phyloP scores from a whole-genome alignment of 345 rosid species.

The Lepidium aucheri region DNA sequence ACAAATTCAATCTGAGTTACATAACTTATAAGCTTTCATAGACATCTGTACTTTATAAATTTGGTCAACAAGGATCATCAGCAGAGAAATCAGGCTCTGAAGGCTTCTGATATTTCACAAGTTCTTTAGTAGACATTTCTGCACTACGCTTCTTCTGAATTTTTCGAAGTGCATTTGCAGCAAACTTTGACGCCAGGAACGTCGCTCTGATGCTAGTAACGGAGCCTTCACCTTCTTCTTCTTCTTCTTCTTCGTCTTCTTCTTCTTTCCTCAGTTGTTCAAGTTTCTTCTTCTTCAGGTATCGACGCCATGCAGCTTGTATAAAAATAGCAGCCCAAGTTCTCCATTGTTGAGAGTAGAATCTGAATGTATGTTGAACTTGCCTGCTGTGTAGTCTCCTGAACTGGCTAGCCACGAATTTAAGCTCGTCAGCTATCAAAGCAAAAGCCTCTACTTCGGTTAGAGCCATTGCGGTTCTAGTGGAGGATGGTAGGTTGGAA shows the following conservation, averaged over 20 bases:
- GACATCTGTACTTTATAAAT: neutral
- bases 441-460: slow-evolving; percentile 94
- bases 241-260: slow-evolving; percentile 52
- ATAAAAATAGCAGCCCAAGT: slow-evolving; percentile 99
- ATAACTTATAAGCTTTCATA: neutral
- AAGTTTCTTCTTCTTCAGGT: slow-evolving; percentile 65
- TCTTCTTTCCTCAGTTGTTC: slow-evolving; percentile 72
- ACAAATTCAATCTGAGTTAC: neutral
- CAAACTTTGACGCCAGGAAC: slow-evolving; percentile 77
- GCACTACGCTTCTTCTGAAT: slow-evolving; percentile 58
- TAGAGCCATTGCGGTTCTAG: slow-evolving; percentile 81
- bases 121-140: slow-evolving; percentile 59
- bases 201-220: slow-evolving; percentile 78
- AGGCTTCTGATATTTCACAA: slow-evolving; percentile 81
- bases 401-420: slow-evolving; percentile 92
- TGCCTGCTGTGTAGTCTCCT: slow-evolving; percentile 92
- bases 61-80: slow-evolving; percentile 39
- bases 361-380: slow-evolving; percentile 93
- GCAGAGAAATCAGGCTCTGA: slow-evolving; percentile 93
- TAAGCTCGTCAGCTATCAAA: slow-evolving; percentile 76
- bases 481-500: slow-evolving; percentile 88
- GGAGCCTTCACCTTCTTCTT: slow-evolving; percentile 43
- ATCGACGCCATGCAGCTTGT: slow-evolving; percentile 95
- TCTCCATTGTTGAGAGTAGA: slow-evolving; percentile 96
- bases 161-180: slow-evolving; percentile 88